Evolutionary conservation across 2,329 filamentous ascomycete genomes (phyloP).

Genomic region (Falciphora oryzae): DNA sequence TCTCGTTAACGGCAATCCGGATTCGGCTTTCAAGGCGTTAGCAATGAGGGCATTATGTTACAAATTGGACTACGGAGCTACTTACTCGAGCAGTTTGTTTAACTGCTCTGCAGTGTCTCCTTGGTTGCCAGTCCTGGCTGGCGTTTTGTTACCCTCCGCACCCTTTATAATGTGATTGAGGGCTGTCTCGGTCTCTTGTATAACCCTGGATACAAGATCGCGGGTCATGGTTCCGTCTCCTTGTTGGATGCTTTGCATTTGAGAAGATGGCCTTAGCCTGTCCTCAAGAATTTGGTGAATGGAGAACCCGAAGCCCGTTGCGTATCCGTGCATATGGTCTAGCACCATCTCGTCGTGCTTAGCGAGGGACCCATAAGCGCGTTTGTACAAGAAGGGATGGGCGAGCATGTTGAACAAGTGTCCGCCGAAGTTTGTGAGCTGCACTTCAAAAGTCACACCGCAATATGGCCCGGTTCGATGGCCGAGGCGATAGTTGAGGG

Average conservation of each 20-base stretch:
- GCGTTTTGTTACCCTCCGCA: not conserved
- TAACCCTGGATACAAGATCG: not conserved
- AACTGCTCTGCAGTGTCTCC: not conserved
- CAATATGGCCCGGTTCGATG: constrained; percentile 6
- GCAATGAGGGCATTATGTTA: no score
- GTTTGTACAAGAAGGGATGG: constrained; percentile 13
- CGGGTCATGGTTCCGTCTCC: not conserved
- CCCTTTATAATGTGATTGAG: not conserved
- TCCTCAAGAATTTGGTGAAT: constrained; percentile 10
- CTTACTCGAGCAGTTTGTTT: not conserved
- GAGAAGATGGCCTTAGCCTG: not conserved
- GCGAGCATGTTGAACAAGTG: constrained; percentile 15
- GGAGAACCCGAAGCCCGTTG: constrained; percentile 12
- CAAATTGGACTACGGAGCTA: no score
- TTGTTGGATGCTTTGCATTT: not conserved
- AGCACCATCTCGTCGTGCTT: constrained; percentile 14
- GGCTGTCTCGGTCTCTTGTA: not conserved
- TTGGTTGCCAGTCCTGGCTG: not conserved
- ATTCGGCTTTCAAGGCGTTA: not conserved
- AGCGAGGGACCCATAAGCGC: constrained; percentile 4
- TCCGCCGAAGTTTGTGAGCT: constrained; percentile 13
- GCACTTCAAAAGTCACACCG: constrained; percentile 14
- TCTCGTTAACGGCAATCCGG: not conserved
- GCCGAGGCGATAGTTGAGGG: constrained; percentile 12
- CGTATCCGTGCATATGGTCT: constrained; percentile 12